These are phyloP conservation scores for Tulasnella sp. DNA, from an alignment of 768 basidiomycete genomes.

Conservation along the genomic window DNA sequence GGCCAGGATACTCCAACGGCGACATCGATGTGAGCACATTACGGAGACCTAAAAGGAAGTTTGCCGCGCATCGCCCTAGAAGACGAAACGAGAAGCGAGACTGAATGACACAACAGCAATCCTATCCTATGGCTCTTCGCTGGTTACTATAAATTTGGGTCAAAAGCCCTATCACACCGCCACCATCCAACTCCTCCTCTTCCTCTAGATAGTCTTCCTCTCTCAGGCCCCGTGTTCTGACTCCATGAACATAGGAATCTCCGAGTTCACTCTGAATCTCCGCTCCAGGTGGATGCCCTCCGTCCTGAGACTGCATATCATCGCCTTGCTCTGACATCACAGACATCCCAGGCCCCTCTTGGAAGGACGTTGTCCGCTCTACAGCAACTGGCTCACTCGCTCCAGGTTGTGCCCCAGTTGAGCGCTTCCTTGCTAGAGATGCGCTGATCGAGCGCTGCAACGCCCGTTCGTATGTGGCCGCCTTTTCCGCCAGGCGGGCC, in stretches of 20 bases:
- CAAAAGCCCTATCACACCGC: constrained; percentile 69
- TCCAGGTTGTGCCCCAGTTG: neutral
- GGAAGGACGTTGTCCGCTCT: neutral
- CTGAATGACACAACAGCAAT: neutral
- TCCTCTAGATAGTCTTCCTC: constrained; percentile 31
- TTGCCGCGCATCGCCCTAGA: no score
- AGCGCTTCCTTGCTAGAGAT: constrained; percentile 17
- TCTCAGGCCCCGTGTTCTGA: constrained; percentile 26
- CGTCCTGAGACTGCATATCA: no score
- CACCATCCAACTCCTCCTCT: constrained; percentile 53
- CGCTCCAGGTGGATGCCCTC: constrained; percentile 28
- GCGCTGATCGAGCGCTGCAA: constrained; percentile 28
- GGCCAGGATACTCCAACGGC: no score
- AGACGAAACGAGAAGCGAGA: no score
- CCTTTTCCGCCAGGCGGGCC: constrained; percentile 36
- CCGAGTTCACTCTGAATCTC: constrained; percentile 48
- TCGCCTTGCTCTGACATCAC: no score
- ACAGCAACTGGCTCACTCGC: neutral
- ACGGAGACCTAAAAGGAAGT: no score
- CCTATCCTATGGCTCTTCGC: constrained; percentile 18
- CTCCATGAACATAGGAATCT: constrained; percentile 67
- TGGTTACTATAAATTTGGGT: constrained; percentile 61
- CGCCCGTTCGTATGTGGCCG: constrained; percentile 67
- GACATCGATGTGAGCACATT: no score
- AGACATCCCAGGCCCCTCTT: neutral